These are phyloP conservation scores for Botrytis sinoallii DNA, from an alignment of 2,329 filamentous ascomycete species.

Conservation along the genomic window DNA sequence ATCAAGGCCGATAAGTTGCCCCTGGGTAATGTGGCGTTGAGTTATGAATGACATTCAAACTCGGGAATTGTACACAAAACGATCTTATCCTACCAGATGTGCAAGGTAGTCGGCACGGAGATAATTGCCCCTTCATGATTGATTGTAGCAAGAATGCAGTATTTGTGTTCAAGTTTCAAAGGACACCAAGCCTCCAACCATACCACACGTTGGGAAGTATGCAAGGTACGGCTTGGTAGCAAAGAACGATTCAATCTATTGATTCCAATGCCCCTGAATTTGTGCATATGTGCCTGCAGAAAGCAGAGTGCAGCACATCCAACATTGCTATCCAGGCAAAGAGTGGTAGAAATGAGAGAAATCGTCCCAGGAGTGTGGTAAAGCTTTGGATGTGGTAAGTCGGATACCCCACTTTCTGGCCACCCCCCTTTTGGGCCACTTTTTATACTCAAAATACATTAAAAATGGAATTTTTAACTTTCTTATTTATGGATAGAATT, in stretches of 20 bases:
- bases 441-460: too few relatives aligned
- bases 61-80: neutral
- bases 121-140: neutral
- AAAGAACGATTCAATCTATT: neutral
- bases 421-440: too few relatives aligned
- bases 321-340: neutral
- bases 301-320: neutral
- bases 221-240: neutral
- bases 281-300: neutral
- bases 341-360: neutral
- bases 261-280: neutral
- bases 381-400: neutral
- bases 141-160: neutral
- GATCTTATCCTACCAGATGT: too few relatives aligned
- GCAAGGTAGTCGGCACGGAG: neutral
- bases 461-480: too few relatives aligned
- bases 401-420: too few relatives aligned
- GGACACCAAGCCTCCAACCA: neutral
- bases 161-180: neutral
- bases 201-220: neutral
- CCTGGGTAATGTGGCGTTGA: neutral
- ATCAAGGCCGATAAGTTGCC: neutral
- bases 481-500: too few relatives aligned
- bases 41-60: neutral
- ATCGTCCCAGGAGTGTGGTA: neutral